Percentiles rank a stretch among this genome's conserved stretches.
phyloP scores from a whole-genome alignment of 2,329 filamentous ascomycete genomes.

The Akanthomyces uredinophilus region DNA sequence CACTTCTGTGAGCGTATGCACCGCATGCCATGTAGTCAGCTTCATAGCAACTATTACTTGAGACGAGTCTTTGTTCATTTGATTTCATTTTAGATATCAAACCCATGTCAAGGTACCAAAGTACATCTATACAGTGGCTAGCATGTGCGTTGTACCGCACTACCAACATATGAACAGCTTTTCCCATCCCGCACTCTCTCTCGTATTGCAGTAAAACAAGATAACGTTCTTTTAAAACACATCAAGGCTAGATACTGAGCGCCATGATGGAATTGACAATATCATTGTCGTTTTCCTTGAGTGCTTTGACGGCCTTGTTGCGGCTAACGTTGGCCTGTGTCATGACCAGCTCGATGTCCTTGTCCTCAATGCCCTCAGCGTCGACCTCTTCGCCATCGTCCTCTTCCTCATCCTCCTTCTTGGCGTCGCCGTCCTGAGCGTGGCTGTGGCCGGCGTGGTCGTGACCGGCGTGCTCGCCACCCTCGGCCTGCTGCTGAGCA shows the following conservation, averaged over 20 bases:
- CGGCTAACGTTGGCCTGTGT: slow-evolving; percentile 92
- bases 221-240: slow-evolving; percentile 17
- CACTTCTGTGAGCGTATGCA: neutral
- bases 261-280: slow-evolving; percentile 99
- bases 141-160: slow-evolving; percentile 13
- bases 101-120: neutral
- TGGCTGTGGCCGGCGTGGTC: slow-evolving; percentile 65
- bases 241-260: slow-evolving; percentile 63
- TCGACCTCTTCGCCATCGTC: slow-evolving; percentile 91
- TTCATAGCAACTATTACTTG: neutral
- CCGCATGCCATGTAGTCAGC: neutral
- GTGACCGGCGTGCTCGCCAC: slow-evolving; percentile 67
- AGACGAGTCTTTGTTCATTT: slow-evolving; percentile 8
- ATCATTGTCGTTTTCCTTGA: slow-evolving; percentile 99
- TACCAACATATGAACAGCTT: slow-evolving; percentile 15
- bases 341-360: slow-evolving; percentile 99
- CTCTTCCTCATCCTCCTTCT: slow-evolving; percentile 72
- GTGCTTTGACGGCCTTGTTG: slow-evolving; percentile 97
- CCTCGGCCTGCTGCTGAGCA: slow-evolving; percentile 56
- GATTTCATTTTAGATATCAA: slow-evolving; percentile 15
- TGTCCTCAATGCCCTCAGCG: slow-evolving; percentile 89
- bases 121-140: slow-evolving; percentile 11
- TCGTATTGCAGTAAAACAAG: slow-evolving; percentile 11
- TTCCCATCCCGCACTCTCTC: slow-evolving; percentile 13
- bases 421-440: slow-evolving; percentile 57